A percentile compares a stretch with the other conserved stretches of the same genome.
phyloP scores from a whole-genome alignment of 768 basidiomycete genomes.

The Clitopilus hobsonii region DNA sequence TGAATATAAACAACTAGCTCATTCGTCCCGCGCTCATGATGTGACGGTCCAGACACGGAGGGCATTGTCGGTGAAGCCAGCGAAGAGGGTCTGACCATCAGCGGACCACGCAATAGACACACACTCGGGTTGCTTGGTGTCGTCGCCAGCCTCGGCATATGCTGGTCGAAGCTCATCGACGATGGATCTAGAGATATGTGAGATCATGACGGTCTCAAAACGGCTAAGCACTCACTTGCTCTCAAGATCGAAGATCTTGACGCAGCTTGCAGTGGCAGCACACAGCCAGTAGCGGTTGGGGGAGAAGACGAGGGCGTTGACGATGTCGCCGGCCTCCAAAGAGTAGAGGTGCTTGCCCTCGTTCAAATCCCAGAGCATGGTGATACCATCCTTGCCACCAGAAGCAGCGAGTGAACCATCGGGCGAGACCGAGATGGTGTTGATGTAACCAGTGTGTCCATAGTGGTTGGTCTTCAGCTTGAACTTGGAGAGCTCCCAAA shows the following conservation, averaged over 20 bases:
- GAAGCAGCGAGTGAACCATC: constrained; percentile 99
- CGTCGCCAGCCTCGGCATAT: constrained; percentile 71
- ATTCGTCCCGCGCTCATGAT: constrained; percentile 37
- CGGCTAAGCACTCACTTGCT: constrained; percentile 71
- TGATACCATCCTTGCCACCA: constrained; percentile 99
- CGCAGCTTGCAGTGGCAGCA: constrained; percentile 93
- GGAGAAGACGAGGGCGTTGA: constrained; percentile 99
- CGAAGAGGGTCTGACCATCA: constrained; percentile 95
- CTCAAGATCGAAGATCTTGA: constrained; percentile 99
- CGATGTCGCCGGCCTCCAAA: constrained; percentile 95
- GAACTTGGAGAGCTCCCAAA: constrained; percentile 99
- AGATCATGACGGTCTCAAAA: neutral
- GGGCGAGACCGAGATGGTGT: constrained; percentile 96
- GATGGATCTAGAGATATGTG: constrained; percentile 60
- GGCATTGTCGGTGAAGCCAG: constrained; percentile 93
- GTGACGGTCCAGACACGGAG: constrained; percentile 91
- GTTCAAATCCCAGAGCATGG: constrained; percentile 99
- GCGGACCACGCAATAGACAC: constrained; percentile 98
- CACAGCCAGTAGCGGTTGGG: constrained; percentile 99
- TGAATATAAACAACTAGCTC: constrained; percentile 11
- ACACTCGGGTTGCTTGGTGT: constrained; percentile 82
- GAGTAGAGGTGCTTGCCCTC: constrained; percentile 99
- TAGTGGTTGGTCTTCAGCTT: constrained; percentile 99
- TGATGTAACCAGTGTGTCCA: constrained; percentile 99
- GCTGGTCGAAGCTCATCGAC: constrained; percentile 99